Evolutionary conservation across 345 rosid species (phyloP).

Genomic region (Arabidopsis arenosa): DNA sequence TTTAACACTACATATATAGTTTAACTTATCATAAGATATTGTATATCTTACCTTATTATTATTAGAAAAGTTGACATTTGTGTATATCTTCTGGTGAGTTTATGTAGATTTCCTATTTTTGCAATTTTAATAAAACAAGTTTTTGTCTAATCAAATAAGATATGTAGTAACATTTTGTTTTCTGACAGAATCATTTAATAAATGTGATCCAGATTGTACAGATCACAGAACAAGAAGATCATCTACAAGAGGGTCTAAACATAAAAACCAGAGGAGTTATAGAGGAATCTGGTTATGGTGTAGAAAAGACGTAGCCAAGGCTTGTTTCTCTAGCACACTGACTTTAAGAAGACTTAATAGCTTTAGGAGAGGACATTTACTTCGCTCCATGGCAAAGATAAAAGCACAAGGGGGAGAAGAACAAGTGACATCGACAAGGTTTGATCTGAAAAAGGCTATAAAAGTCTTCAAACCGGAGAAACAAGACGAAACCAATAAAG

Average conservation of each 20-base stretch:
- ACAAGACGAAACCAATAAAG: conserved; percentile 39
- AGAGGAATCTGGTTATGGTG: conserved; percentile 48
- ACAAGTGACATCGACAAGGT: conserved; percentile 41
- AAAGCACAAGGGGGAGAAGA: conserved; percentile 57
- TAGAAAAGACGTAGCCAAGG: conserved; percentile 61
- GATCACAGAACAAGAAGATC: conserved; percentile 41
- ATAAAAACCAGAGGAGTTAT: conserved; percentile 1
- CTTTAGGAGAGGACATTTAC: conserved; percentile 37
- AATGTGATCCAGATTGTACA: conserved; percentile 33
- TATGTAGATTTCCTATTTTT: background rate
- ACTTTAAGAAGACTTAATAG: conserved; percentile 49
- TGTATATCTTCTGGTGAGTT: background rate
- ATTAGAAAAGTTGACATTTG: background rate
- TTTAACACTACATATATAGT: background rate
- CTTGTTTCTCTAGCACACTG: conserved; percentile 65
- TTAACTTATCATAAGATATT: background rate
- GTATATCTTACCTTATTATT: background rate
- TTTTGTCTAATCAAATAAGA: background rate
- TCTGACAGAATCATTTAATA: conserved; percentile 4
- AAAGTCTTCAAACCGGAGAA: conserved; percentile 52
- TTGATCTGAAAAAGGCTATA: conserved; percentile 47
- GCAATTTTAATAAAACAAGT: background rate
- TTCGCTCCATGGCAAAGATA: conserved; percentile 48
- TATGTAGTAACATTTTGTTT: background rate
- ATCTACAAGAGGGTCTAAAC: conserved; percentile 38